Conservation (phyloP, 495 filamentous ascomycete species). For the Apodospora peruviana region DNA sequence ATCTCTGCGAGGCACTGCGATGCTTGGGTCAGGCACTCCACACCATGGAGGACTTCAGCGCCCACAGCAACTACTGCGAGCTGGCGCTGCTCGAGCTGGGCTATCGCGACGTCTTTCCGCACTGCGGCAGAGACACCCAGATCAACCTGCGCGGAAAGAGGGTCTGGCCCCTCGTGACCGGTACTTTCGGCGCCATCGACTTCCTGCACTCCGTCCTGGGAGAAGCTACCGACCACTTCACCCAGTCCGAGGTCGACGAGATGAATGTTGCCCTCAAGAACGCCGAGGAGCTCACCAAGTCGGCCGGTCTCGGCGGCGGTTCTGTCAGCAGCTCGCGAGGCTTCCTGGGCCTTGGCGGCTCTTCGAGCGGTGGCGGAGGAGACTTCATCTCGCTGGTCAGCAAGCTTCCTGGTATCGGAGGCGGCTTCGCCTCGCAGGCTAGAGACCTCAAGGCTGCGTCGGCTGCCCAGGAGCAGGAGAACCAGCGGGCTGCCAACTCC, state of each 20-base stretch:
- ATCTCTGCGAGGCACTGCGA: conserved; percentile 84
- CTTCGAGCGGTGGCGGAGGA: conserved; percentile 29
- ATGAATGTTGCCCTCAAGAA: conserved; percentile 69
- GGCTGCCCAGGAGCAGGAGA: conserved; percentile 66
- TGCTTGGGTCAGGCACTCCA: conserved; percentile 86
- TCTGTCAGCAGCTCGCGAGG: conserved; percentile 23
- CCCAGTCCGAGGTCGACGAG: conserved; percentile 89
- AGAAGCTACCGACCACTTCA: conserved; percentile 92
- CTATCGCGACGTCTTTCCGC: conserved; percentile 75
- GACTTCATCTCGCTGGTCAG: conserved; percentile 67
- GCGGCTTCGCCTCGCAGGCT: conserved; percentile 70
- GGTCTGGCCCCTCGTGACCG: conserved; percentile 86
- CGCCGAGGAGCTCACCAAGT: conserved; percentile 33
- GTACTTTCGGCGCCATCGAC: conserved; percentile 86
- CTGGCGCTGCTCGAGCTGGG: conserved; percentile 82
- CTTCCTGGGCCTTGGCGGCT: conserved; percentile 23
- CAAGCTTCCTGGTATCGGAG: conserved; percentile 71
- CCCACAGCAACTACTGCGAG: conserved; percentile 93
- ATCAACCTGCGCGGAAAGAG: conserved; percentile 65
- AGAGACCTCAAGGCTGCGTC: conserved; percentile 68
- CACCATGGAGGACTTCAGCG: conserved; percentile 91
- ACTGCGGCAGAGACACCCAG: conserved; percentile 69
- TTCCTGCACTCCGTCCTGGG: conserved; percentile 96
- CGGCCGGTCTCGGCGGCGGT: conserved; percentile 14
- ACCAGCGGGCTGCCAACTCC: conserved; percentile 35